Base-by-base conservation (phyloP, 225 moss, liverwort and hornwort species). In the Neckera pumila region DNA sequence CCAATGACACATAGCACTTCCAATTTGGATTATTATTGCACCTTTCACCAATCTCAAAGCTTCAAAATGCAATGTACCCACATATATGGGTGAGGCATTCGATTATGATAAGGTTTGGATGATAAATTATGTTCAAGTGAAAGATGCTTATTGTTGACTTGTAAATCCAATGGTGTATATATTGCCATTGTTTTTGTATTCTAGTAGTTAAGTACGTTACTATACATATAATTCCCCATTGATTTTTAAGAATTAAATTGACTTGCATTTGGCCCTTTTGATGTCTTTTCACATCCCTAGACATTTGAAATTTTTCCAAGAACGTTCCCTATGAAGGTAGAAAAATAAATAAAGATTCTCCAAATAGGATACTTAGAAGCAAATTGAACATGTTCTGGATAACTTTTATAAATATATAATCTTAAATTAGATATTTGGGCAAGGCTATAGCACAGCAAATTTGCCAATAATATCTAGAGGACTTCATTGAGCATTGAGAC, bases 251-350 rank as follows among this genome's bases (percentile, higher is more conserved):
- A 10, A 3, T 36, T 20, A 20, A 66, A 66, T 36, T 66, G 11
- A 36, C 6, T 0, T 20, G 20, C 20, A 36, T 36, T 36, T 66
- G 19, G 16, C 6, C 17, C 1, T 65, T 65, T 34, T 10, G 2
- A 66, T 20, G 20, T 6, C 36, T 67, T n/a, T n/a, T 17, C 3
- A 67, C 7, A 12, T 6, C n/a, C 12, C 22, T n/a, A n/a, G 7
- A n/a, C 1, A 6, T 67, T 67, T 20, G 4, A 66, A 66, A 36
- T 0, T 6, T 67, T n/a, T n/a, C 11, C 21, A 67, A 67, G 0
- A 21, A 20, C 1, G 3, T 66, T 66, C 11, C 36, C 6, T 0
- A 4, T 1, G 2, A n/a, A 20, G 6, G 11, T n/a, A 1, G 12
- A 11, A n/a, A 66, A 11, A 66, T 36, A 11, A 36, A n/a, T 66